Evolutionary conservation across 148 eudicot species (phyloP), one percentile per base, ranked within the genome.

Genomic region (Chenopodium berlandieri): DNA sequence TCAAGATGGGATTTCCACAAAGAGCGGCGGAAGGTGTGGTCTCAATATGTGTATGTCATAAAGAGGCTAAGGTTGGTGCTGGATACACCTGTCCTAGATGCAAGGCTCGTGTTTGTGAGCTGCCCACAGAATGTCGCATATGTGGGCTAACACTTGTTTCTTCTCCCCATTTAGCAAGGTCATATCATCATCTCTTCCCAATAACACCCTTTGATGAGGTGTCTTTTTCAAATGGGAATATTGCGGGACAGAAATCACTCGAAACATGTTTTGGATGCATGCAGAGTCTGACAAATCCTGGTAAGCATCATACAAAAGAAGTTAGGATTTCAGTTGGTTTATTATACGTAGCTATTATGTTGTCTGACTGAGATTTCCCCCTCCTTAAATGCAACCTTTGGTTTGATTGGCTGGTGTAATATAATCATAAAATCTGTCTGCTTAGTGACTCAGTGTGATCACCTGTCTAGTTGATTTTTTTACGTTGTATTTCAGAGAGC

Each of bases 11-110:
- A 16, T 95, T 95, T 77, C 99, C 99, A 19, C 99, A 95, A 84
- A 85, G 97, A 84, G 94, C 97, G 48, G 97, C 97, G 47, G 97
- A 95, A 85, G 95, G 99, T 69, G 91, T 90, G 47, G 86, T 93
- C 32, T 91, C 99, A 80, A 93, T 95, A 34, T 95, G 99, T 78
- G 90, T 97, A 10, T 95, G 99, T 80, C 99, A 95, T 85, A 93
- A 92, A 84, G 97, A 93, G 85, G 97, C 95, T 64, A 95, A 95
- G 86, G 86, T 92, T 85, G 97, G 99, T 74, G 97, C 90, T 66
- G 97, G 99, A 23, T 95, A 95, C 85, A 94, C 93, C 77, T 95
- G 99, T 88, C 99, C 99, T 27, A 93, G 97, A 89, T 95, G 99
- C 87, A 95, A 95, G 86, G 92, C 94, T 9, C 94, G 97, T 5